Percentiles rank a stretch among this genome's conserved stretches.
Conservation (phyloP, 108 stramenopile genomes). For the Cyclotella choctawhatcheeana region DNA sequence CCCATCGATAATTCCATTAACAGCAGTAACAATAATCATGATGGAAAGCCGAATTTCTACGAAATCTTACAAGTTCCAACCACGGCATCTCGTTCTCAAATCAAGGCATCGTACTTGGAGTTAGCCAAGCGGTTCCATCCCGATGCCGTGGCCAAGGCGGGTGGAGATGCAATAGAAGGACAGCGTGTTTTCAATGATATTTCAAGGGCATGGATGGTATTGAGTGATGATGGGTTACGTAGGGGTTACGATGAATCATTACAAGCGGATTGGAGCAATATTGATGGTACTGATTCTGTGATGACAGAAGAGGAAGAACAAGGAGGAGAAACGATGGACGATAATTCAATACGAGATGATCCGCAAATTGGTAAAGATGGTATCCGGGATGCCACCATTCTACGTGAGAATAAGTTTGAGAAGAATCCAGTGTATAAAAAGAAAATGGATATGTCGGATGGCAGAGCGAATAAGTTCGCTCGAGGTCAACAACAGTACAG, state of each 20-base stretch:
- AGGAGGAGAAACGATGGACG: not conserved
- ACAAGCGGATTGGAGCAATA: too few relatives aligned
- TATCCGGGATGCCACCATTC: slow-evolving; percentile 12
- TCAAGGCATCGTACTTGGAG: slow-evolving; percentile 28
- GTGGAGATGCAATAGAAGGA: slow-evolving; percentile 13
- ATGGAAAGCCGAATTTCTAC: slow-evolving; percentile 29
- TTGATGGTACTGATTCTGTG: too few relatives aligned
- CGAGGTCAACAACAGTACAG: not conserved
- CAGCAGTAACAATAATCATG: not conserved
- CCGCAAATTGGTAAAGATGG: not conserved
- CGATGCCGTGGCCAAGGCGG: slow-evolving; percentile 21
- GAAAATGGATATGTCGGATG: slow-evolving; percentile 1
- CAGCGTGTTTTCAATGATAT: slow-evolving; percentile 34
- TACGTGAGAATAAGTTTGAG: slow-evolving; percentile 21
- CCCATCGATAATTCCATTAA: too few relatives aligned
- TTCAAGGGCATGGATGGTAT: slow-evolving; percentile 47
- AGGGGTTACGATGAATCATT: slow-evolving; percentile 37
- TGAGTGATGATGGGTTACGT: slow-evolving; percentile 33
- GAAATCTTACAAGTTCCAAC: slow-evolving; percentile 36
- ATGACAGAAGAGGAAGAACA: slow-evolving; percentile 10
- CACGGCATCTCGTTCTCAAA: slow-evolving; percentile 37
- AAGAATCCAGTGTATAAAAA: slow-evolving; percentile 35
- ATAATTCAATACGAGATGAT: not conserved
- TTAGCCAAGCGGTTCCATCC: slow-evolving; percentile 26
- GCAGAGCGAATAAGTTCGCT: not conserved